Base-by-base conservation (phyloP, 163 green algal species). In the Trebouxiophyceae sp. region DNA sequence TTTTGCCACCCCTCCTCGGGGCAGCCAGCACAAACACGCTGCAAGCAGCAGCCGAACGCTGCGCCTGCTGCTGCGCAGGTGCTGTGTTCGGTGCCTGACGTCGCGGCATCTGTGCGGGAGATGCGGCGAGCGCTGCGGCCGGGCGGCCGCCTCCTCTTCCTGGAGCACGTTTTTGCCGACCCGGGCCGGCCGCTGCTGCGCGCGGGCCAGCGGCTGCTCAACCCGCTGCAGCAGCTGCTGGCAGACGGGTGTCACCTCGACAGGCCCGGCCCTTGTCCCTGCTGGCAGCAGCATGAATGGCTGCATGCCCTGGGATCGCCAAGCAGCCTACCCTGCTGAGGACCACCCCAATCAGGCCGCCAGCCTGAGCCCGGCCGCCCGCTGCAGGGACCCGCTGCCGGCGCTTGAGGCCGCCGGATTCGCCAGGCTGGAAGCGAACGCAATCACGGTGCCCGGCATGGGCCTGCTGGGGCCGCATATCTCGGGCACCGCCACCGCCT, bases 181-280 rank as follows among this genome's bases (percentile, higher is more conserved):
- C 34, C 60, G 22, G 33, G 44, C 3, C 39, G 60, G 22, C 50
- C 34, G 26, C 59, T 80, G 54, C 56, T 78, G 47, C 54, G 65
- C 12, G 5, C 81, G 46, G 73, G 66, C 26, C 87, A 93, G 71
- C 33, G 34, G 1, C 23, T 81, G 22, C 33, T 93, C 4, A 76
- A 82, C 56, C 86, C 86, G 26, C 63, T 95, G 67, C 86, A 93
- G 81, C 67, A 66, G 4, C 26, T 77, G 32, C 59, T 94, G 54
- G 87, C 87, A 3, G 88, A 92, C 54, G 84, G 86, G 5, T 94
- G 87, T 69, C 68, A 87, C 67, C 71, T 93, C 3, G 87, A 29
- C 31, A 63, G 57, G 57, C 33, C 16, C 5, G 5, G 22, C 1
- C 24, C 16, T 30, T 57, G 2, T 5, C 5, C 33, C 23, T 26